Percentiles rank a stretch among this genome's conserved stretches.
phyloP scores from a whole-genome alignment of 1,284 basidiomycete species.

The Takashimella tepidaria region DNA sequence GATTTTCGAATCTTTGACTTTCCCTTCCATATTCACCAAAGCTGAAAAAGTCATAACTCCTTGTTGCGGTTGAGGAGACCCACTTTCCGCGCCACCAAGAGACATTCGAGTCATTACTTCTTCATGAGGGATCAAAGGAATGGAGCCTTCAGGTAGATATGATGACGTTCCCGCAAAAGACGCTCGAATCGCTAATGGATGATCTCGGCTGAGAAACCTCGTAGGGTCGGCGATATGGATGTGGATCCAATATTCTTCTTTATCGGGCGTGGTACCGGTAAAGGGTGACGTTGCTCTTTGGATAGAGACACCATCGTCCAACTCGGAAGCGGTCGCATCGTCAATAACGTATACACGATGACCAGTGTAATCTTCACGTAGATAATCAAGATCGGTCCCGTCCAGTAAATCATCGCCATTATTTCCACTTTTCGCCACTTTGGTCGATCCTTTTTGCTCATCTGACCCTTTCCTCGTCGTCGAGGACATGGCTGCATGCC shows the following conservation, averaged over 20 bases:
- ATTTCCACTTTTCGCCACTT: no score
- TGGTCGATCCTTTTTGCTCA: slow-evolving; percentile 8
- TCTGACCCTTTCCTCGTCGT: slow-evolving; percentile 8
- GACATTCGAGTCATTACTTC: slow-evolving; percentile 53
- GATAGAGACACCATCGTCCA: slow-evolving; percentile 91
- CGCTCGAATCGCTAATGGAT: slow-evolving; percentile 59
- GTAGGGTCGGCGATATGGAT: slow-evolving; percentile 93
- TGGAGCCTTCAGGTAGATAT: slow-evolving; percentile 64
- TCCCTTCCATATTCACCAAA: slow-evolving; percentile 60
- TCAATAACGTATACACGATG: slow-evolving; percentile 87
- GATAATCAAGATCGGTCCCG: slow-evolving; percentile 23
- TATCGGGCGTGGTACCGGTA: slow-evolving; percentile 58
- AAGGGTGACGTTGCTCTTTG: no score
- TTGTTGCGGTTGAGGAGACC: slow-evolving; percentile 30
- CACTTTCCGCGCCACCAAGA: slow-evolving; percentile 59
- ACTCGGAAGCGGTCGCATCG: slow-evolving; percentile 70
- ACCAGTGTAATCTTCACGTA: slow-evolving; percentile 77
- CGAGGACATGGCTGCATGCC: slow-evolving; percentile 25
- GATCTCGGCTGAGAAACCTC: slow-evolving; percentile 64
- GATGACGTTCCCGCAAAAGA: slow-evolving; percentile 52
- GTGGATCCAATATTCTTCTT: slow-evolving; percentile 72
- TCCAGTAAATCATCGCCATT: slow-evolving; percentile 44
- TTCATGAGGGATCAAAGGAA: slow-evolving; percentile 62
- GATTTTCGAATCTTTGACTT: slow-evolving; percentile 66
- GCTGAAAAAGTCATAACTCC: slow-evolving; percentile 76